Conservation (phyloP, 1,139 yeast genomes). For the Suhomyces anneliseae region DNA sequence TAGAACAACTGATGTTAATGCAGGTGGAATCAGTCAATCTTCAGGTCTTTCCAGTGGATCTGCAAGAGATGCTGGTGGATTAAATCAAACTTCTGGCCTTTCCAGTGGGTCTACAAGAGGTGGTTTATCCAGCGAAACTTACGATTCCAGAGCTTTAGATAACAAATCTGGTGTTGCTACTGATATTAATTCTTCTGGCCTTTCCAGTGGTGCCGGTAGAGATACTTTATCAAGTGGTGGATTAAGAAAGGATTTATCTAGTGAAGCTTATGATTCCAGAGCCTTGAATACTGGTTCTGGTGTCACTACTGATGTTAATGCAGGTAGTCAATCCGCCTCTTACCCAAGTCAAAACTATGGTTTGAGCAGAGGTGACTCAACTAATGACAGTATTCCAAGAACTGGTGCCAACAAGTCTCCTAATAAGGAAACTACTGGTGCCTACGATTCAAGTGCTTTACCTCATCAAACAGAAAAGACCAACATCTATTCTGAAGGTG, state of each 20-base stretch:
- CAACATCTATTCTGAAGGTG: not conserved
- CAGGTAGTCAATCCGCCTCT: not conserved
- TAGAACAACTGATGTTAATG: not conserved
- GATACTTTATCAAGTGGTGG: not conserved
- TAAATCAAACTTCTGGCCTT: not conserved
- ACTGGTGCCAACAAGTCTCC: not conserved
- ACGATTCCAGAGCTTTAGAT: not conserved
- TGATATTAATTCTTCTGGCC: not conserved
- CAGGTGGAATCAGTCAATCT: not conserved
- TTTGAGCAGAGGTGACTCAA: not conserved
- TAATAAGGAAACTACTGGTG: not conserved
- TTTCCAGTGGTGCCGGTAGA: not conserved
- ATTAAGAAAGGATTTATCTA: not conserved
- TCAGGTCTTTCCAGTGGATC: not conserved
- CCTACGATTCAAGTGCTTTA: not conserved
- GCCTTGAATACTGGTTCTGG: not conserved
- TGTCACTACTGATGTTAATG: not conserved
- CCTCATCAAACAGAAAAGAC: conserved; percentile 1
- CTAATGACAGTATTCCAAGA: conserved; percentile 5
- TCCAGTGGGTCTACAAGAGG: conserved; percentile 2
- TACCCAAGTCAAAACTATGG: conserved; percentile 2
- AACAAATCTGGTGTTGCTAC: not conserved
- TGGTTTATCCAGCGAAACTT: conserved; percentile 1
- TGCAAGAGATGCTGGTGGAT: not conserved
- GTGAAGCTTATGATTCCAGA: not conserved